These are phyloP conservation scores for Hyaloscypha hepaticicola DNA, from an alignment of 495 filamentous ascomycete species.

Conservation along the genomic window DNA sequence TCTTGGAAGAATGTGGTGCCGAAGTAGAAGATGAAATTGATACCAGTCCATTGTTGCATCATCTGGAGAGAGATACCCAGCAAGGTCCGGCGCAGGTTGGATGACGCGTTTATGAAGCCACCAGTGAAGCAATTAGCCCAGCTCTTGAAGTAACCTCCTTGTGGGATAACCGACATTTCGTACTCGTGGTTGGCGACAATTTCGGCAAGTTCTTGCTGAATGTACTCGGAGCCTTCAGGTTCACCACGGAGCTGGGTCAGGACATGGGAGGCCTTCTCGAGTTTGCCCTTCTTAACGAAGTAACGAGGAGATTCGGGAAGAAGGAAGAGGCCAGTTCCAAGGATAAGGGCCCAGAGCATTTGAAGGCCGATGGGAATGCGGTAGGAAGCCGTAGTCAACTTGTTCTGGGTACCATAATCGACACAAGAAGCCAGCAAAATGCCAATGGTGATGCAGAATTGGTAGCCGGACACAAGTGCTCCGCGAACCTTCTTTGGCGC, in stretches of 20 bases:
- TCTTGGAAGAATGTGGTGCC: constrained; percentile 67
- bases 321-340: constrained; percentile 55
- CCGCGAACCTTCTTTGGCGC: constrained; percentile 65
- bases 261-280: constrained; percentile 53
- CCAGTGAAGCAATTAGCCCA: constrained; percentile 69
- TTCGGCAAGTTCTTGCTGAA: constrained; percentile 68
- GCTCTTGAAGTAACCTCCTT: constrained; percentile 58
- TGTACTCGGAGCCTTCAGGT: constrained; percentile 59
- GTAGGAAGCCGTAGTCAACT: constrained; percentile 63
- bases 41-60: constrained; percentile 57
- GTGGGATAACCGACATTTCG: constrained; percentile 57
- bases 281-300: constrained; percentile 54
- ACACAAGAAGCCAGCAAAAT: constrained; percentile 72
- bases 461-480: constrained; percentile 67
- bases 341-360: constrained; percentile 64
- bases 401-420: constrained; percentile 64
- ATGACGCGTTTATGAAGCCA: constrained; percentile 60
- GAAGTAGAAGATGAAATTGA: constrained; percentile 60
- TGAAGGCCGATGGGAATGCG: constrained; percentile 70
- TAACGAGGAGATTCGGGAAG: constrained; percentile 62
- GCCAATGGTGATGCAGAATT: constrained; percentile 72
- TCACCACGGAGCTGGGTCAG: constrained; percentile 52
- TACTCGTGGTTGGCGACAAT: constrained; percentile 69
- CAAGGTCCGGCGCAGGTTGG: constrained; percentile 44
- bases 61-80: constrained; percentile 70